These are phyloP conservation scores for Arxiozyma telluris DNA, from an alignment of 1,139 yeast species.

Conservation along the genomic window DNA sequence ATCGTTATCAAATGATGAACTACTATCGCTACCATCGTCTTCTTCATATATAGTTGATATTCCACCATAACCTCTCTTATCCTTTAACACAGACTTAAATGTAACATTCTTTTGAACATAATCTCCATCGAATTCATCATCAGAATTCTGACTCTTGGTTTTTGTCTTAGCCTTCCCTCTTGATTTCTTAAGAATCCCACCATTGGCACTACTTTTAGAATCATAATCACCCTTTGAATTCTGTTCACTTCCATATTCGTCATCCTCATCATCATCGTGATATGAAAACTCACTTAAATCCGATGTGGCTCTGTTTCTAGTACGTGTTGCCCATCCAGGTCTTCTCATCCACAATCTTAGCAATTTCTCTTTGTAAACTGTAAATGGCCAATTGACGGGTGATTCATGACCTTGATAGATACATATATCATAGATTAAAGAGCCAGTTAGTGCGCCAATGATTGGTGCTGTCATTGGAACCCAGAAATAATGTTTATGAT, in stretches of 20 bases:
- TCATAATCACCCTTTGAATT: slow-evolving; percentile 11
- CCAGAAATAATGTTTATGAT: slow-evolving; percentile 41
- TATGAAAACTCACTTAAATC: slow-evolving; percentile 26
- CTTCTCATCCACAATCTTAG: slow-evolving; percentile 24
- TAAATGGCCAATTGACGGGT: slow-evolving; percentile 37
- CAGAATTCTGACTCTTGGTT: slow-evolving; percentile 10
- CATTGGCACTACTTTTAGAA: slow-evolving; percentile 3
- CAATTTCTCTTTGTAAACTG: slow-evolving; percentile 21
- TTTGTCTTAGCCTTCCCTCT: slow-evolving; percentile 12
- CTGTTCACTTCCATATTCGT: neutral
- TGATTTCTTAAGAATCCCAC: slow-evolving; percentile 5
- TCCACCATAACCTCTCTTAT: slow-evolving; percentile 19
- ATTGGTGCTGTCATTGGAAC: slow-evolving; percentile 41
- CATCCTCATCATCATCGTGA: slow-evolving; percentile 16
- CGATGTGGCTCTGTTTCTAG: slow-evolving; percentile 20
- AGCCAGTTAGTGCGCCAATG: slow-evolving; percentile 39
- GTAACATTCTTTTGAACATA: slow-evolving; percentile 24
- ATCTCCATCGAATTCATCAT: slow-evolving; percentile 9
- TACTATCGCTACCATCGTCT: slow-evolving; percentile 10
- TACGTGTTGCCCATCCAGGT: slow-evolving; percentile 25
- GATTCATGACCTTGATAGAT: slow-evolving; percentile 43
- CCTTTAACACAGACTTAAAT: slow-evolving; percentile 23
- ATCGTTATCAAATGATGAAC: slow-evolving; percentile 18
- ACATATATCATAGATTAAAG: slow-evolving; percentile 38
- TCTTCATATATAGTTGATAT: slow-evolving; percentile 29